Evolutionary conservation across 176 grass and related monocot species (phyloP).

Genomic region (Avena eriantha): DNA sequence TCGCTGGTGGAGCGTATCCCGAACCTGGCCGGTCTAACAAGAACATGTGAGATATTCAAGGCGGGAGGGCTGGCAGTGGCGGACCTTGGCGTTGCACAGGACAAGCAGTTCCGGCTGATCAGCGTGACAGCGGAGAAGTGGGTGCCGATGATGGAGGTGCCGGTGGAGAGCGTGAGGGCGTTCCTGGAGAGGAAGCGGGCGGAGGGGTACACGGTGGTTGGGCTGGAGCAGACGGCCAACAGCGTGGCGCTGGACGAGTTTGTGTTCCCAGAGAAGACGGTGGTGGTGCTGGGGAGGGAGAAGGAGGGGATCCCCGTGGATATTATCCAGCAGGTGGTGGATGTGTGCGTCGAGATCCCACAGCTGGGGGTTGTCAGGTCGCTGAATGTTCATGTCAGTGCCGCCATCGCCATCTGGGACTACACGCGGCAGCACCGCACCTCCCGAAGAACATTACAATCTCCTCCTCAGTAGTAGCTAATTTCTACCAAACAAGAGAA

Average conservation of each 20-base stretch:
- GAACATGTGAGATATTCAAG: conserved; percentile 93
- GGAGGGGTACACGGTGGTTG: conserved; percentile 74
- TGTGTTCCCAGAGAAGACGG: conserved; percentile 74
- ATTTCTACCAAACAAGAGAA: not conserved
- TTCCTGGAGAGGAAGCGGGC: conserved; percentile 75
- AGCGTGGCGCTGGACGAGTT: conserved; percentile 75
- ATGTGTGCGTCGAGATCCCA: conserved; percentile 91
- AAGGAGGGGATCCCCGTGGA: conserved; percentile 96
- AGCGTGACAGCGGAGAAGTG: conserved; percentile 97
- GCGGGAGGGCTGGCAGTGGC: conserved; percentile 63
- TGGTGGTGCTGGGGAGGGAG: conserved; percentile 67
- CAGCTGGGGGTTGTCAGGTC: conserved; percentile 90
- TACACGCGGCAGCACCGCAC: conserved; percentile 71
- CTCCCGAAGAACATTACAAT: not conserved
- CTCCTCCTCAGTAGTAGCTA: not conserved
- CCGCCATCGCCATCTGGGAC: conserved; percentile 91
- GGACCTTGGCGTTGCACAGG: conserved; percentile 70
- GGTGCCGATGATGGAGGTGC: conserved; percentile 82
- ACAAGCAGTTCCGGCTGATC: conserved; percentile 97
- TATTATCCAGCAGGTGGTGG: conserved; percentile 76
- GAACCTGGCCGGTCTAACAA: conserved; percentile 87
- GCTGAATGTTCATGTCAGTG: conserved; percentile 93
- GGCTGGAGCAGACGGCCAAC: conserved; percentile 91
- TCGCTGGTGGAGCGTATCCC: conserved; percentile 90
- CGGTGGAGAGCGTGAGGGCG: conserved; percentile 57